Conservation (phyloP, 306 rosid species). For the Dryas octopetala region DNA sequence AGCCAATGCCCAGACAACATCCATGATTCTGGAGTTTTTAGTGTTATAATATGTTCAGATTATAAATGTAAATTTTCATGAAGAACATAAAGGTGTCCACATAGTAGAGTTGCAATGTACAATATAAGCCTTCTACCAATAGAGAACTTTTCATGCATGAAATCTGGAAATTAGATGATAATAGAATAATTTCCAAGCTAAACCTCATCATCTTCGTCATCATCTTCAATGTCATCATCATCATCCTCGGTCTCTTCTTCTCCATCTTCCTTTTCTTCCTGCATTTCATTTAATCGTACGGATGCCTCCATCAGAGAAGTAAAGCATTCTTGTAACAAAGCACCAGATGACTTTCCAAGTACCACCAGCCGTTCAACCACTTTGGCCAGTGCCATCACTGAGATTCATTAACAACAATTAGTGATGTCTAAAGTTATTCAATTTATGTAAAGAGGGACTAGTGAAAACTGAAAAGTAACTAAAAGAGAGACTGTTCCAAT, state of each 20-base stretch:
- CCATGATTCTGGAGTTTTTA: not conserved
- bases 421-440: not conserved
- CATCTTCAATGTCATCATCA: constrained; percentile 55
- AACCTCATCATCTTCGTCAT: constrained; percentile 77
- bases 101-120: not conserved
- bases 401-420: constrained; percentile 26
- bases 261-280: constrained; percentile 47
- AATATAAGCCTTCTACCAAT: not conserved
- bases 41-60: not conserved
- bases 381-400: constrained; percentile 66
- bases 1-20: not conserved
- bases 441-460: not conserved
- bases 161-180: constrained; percentile 3
- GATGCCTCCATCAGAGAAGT: constrained; percentile 66
- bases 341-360: constrained; percentile 49
- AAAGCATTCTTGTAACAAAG: constrained; percentile 55
- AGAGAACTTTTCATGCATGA: constrained; percentile 8
- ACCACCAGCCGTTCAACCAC: constrained; percentile 64
- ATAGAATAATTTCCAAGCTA: constrained; percentile 14
- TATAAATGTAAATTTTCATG: not conserved
- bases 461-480: not conserved
- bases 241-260: constrained; percentile 48
- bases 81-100: too few relatives aligned
- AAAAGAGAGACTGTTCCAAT: not conserved
- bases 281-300: constrained; percentile 51